A percentile compares a stretch with the other conserved stretches of the same genome.
Evolutionary conservation across 164 flowering plant species (phyloP).

Genomic region (Chimonanthus praecox): DNA sequence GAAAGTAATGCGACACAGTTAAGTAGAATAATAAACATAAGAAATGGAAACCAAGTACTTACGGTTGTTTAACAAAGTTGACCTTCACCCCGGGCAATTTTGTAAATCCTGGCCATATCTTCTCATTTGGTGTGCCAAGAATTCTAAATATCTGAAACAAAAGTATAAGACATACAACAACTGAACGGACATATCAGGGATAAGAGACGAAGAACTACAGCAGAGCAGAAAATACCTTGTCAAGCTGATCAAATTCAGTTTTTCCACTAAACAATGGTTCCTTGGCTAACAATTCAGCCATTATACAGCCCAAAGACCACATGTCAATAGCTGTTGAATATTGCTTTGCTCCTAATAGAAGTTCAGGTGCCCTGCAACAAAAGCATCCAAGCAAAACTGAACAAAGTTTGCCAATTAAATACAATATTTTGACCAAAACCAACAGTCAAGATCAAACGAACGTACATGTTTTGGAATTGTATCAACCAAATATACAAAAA

Average conservation of each 20-base stretch:
- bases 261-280: conserved; percentile 60
- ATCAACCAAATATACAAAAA: neutral
- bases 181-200: neutral
- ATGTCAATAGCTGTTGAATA: conserved; percentile 81
- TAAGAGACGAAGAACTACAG: neutral
- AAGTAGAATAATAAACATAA: neutral
- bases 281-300: conserved; percentile 65
- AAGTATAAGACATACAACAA: neutral
- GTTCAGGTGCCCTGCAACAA: conserved; percentile 69
- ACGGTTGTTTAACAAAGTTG: conserved; percentile 79
- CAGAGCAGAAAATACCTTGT: conserved; percentile 35
- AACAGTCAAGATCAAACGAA: neutral
- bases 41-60: conserved; percentile 20
- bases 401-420: neutral
- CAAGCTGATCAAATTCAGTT: conserved; percentile 58
- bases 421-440: neutral
- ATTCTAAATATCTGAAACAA: conserved; percentile 60
- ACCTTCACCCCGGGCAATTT: conserved; percentile 82
- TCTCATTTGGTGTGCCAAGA: conserved; percentile 88
- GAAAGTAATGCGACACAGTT: neutral
- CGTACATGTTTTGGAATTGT: neutral
- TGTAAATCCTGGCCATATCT: conserved; percentile 84
- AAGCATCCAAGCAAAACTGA: neutral
- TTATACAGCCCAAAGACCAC: conserved; percentile 89
- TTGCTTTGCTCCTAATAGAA: conserved; percentile 52